Evolutionary conservation across 1,284 basidiomycete species (phyloP).

Genomic region (Polyporus tsugae): DNA sequence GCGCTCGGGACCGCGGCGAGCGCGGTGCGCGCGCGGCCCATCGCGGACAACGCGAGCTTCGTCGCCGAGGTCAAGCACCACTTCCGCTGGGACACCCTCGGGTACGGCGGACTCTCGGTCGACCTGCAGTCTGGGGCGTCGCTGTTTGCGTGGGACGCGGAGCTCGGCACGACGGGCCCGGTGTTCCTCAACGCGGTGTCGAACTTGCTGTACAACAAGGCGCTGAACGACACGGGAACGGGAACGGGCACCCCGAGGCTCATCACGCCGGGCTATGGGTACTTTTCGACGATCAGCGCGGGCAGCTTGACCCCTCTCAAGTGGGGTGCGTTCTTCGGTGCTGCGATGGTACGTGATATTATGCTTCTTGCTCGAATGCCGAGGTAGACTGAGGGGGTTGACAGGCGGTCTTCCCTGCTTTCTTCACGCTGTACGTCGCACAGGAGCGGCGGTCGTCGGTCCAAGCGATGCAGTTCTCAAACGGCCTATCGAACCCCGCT

Average conservation of each 20-base stretch:
- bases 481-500: slow-evolving; percentile 75
- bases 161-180: slow-evolving; percentile 58
- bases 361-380: not conserved
- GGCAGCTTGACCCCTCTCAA: slow-evolving; percentile 50
- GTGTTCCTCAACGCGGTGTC: slow-evolving; percentile 68
- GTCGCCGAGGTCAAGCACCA: not conserved
- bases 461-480: slow-evolving; percentile 82
- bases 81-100: not conserved
- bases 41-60: not conserved
- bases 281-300: not conserved
- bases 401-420: slow-evolving; percentile 80
- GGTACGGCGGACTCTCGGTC: slow-evolving; percentile 64
- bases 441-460: slow-evolving; percentile 72
- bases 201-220: slow-evolving; percentile 68
- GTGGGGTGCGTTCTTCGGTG: slow-evolving; percentile 75
- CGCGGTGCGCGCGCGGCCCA: not conserved
- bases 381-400: not conserved
- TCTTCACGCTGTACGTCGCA: slow-evolving; percentile 80
- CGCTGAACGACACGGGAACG: slow-evolving; percentile 53
- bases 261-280: not conserved
- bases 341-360: slow-evolving; percentile 61
- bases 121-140: slow-evolving; percentile 51
- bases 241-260: not conserved
- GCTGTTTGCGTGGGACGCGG: slow-evolving; percentile 65
- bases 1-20: not conserved